Base-by-base conservation (phyloP, 2,329 filamentous ascomycete species). In the Acephala macrosclerotiorum region DNA sequence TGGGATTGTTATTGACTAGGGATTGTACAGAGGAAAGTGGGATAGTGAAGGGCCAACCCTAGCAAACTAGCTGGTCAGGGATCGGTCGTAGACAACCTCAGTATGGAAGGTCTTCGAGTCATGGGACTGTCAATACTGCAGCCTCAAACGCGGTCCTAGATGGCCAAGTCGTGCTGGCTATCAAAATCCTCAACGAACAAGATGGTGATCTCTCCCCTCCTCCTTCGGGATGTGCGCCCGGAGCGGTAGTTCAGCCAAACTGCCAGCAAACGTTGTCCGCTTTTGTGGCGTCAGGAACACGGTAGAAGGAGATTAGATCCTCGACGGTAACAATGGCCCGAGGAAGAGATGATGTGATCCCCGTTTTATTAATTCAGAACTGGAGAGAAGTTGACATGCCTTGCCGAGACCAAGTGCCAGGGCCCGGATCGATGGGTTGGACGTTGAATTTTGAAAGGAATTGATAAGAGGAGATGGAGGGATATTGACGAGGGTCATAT, bases 301-400 rank as follows among this genome's bases (percentile, higher is more conserved):
- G 38, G 56, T 59, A 49, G 58, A 61, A 58, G 58, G 58, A 65
- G 58, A 61, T 57, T 65, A 45, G 49, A 42, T 53, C 58, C 63
- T 58, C 63, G 25, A 51, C 40, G 26, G 57, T 65, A 40, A 65
- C 53, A 65, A 53, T 36, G 36, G 36, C 51, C 51, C 58, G 53
- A 61, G 45, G 3, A 59, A 7, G 35, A 58, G 55, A 45, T 29
- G 35, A 35, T 38, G 20, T 9, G 20, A 9, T 26, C 12, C 12
- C 20, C 35, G 12, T 40, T 33, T 57, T 22, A 33, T 22, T 49
- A 18, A 62, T n/a, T 29, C 22, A 35, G 29, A 36, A n/a, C 22
- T 53, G 20, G 55, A 40, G 45, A 35, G 25, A 33, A 60, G 14
- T 42, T 40, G 29, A 45, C 26, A 38, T 49, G 12, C n/a, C 51